Evolutionary conservation across 805 yeast species (phyloP), one percentile per base, ranked within the genome.

Genomic region (Ogataea dorogensis): DNA sequence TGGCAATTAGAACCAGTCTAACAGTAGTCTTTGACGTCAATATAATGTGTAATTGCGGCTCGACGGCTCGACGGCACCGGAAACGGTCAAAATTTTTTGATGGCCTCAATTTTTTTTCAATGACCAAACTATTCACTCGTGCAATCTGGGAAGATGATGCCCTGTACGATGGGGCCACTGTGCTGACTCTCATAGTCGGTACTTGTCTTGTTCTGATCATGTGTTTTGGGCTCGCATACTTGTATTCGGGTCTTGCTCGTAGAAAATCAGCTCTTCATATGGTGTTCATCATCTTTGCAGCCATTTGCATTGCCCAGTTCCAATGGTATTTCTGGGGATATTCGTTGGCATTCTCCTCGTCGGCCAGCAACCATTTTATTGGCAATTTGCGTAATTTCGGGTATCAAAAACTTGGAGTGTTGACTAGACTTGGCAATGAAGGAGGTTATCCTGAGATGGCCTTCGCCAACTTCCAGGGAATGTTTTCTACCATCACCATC

Each of bases 251-350:
- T 11, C 69, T 89, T 43, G 91, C 95, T 9, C 69, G 96, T 55
- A 68, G 96, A 53, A 88, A 88, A 59, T 79, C 87, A n/a, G 96
- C 96, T 0, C 67, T 88, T 29, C 81, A 91, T 12, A 74, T 86
- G 74, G 79, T 88, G 19, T 86, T 94, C 84, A 77, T 81, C 7
- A 78, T 77, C n/a, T 58, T 86, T 25, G 74, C 81, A 73, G 74
- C 87, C 5, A 78, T 85, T 5, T 71, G 82, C 46, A 77, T 87
- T 6, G 49, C 50, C 8, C 42, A 52, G 14, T 77, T 88, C 55
- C 96, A 88, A 58, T 91, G 98, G 98, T 91, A 88, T 61, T 87
- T 91, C 58, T 93, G 98, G 96, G 97, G 96, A n/a, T 89, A 86
- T 58, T 86, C 96, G 0, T 64, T 91, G 27, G 94, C 98, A 4